A percentile compares a stretch with the other conserved stretches of the same genome.
Conservation (phyloP, 768 basidiomycete species). For the Exidia glandulosa region DNA sequence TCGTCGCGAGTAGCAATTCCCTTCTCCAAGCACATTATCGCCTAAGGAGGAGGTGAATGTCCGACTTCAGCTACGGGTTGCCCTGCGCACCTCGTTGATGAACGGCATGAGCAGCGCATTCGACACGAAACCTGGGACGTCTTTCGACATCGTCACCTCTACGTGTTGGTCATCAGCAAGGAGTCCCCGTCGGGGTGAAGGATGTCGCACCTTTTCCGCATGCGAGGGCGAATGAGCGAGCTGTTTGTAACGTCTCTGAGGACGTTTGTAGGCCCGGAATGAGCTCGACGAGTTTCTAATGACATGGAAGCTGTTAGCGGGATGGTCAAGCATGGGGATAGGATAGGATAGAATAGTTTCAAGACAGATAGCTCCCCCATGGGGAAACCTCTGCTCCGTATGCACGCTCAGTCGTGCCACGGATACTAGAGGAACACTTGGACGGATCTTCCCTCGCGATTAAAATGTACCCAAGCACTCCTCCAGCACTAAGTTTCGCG, state of each 20-base stretch:
- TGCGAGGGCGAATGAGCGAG: slow-evolving; percentile 71
- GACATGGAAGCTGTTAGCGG: no score
- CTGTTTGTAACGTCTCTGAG: slow-evolving; percentile 59
- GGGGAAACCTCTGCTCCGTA: no score
- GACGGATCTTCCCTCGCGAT: no score
- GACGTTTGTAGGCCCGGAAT: slow-evolving; percentile 91
- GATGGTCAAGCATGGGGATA: no score
- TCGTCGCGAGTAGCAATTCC: slow-evolving; percentile 89
- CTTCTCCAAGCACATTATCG: slow-evolving; percentile 88
- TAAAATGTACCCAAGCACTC: no score
- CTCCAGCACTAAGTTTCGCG: no score
- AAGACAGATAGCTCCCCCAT: no score
- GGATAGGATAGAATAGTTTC: no score
- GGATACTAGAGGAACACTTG: no score
- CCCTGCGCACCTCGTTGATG: slow-evolving; percentile 67
- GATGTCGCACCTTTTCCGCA: slow-evolving; percentile 69
- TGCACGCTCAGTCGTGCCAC: no score
- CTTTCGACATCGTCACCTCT: slow-evolving; percentile 86
- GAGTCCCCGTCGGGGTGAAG: neutral
- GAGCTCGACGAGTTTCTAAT: slow-evolving; percentile 85
- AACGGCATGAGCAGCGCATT: slow-evolving; percentile 95
- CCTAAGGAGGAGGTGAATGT: slow-evolving; percentile 29
- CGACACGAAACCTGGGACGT: slow-evolving; percentile 89
- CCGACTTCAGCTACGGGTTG: neutral
- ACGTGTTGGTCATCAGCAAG: neutral